Percentiles rank a stretch among this genome's conserved stretches.
Evolutionary conservation across 768 basidiomycete genomes (phyloP).

Genomic region (Boletus fagicola): DNA sequence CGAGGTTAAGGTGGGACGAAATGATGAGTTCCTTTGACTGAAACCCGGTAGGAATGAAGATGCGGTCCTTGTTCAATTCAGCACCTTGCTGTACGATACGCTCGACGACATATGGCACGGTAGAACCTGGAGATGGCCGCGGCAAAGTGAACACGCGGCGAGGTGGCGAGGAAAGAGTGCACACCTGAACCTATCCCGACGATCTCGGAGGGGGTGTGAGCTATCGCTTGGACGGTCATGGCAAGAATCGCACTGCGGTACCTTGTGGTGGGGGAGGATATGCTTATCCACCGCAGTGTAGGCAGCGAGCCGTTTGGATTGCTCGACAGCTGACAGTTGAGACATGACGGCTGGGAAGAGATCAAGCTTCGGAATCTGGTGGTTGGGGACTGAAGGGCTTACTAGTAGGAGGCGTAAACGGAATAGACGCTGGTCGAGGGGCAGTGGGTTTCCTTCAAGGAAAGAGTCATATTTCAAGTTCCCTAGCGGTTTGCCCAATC

Average conservation of each 20-base stretch:
- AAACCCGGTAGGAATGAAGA: slow-evolving; percentile 94
- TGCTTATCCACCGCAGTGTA: slow-evolving; percentile 93
- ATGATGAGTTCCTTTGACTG: slow-evolving; percentile 97
- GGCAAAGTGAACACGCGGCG: slow-evolving; percentile 1
- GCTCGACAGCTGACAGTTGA: slow-evolving; percentile 52
- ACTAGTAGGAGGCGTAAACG: slow-evolving; percentile 4
- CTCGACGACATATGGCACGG: slow-evolving; percentile 96
- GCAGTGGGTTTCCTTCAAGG: slow-evolving; percentile 11
- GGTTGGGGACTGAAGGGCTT: background rate
- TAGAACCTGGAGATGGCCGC: slow-evolving; percentile 64
- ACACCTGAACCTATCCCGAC: slow-evolving; percentile 87
- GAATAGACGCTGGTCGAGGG: slow-evolving; percentile 12
- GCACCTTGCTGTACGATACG: slow-evolving; percentile 82
- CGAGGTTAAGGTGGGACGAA: slow-evolving; percentile 67
- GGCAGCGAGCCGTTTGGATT: slow-evolving; percentile 87
- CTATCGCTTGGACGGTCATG: background rate
- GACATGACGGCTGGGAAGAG: slow-evolving; percentile 29
- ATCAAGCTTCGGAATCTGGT: background rate
- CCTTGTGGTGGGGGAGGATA: slow-evolving; percentile 79
- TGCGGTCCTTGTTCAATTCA: slow-evolving; percentile 71
- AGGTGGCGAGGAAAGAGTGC: background rate
- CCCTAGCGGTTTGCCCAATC: no score
- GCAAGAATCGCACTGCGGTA: slow-evolving; percentile 33
- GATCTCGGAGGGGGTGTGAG: slow-evolving; percentile 43
- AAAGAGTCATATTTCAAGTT: background rate